Evolutionary conservation across 495 filamentous ascomycete genomes (phyloP), one percentile per base, ranked within the genome.

Genomic region (Pseudoneurospora amorphoporcata): DNA sequence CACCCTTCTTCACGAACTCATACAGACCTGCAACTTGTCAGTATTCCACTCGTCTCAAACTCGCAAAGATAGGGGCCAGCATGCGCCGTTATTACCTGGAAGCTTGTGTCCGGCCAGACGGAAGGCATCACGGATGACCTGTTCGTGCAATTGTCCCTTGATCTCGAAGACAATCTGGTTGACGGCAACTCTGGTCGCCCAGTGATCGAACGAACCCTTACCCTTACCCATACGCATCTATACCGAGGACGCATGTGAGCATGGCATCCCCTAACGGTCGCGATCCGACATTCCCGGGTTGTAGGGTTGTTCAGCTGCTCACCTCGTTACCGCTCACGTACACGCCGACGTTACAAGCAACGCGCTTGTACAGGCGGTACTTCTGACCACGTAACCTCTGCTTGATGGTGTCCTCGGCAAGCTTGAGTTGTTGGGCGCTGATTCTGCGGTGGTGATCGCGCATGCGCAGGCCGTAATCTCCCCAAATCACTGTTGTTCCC

Each of bases 191-290:
- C 94, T 89, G 17, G 91, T 86, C 38, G 95, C 92, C 95, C 95
- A 99, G 83, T 95, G 92, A 82, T 98, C 95, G 82, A 98, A 98
- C 74, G 89, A 91, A 75, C 95, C 95, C 84, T 98, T 99, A 81
- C 95, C 95, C 84, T 97, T 98, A 82, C 95, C 96, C 95, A 99
- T 99, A 86, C 96, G 90, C 75, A 90, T 83, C 87, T 89, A 69
- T 29, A 29, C 73, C 8, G 61, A 6, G 42, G 39, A 4, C 53
- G 76, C 58, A 77, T 19, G 72, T 80, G 72, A 80, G 77, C 69
- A 68, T 38, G 3, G 2, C 19, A n/a, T 19, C 40, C 65, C 14
- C 65, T 42, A 32, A 4, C 29, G 6, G 35, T 43, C 19, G 5
- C 8, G 2, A 32, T 23, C 32, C 40, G 41, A 41, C 2, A 45